Base-by-base conservation (phyloP, 2,329 filamentous ascomycete species). In the Neonectria ditissima region DNA sequence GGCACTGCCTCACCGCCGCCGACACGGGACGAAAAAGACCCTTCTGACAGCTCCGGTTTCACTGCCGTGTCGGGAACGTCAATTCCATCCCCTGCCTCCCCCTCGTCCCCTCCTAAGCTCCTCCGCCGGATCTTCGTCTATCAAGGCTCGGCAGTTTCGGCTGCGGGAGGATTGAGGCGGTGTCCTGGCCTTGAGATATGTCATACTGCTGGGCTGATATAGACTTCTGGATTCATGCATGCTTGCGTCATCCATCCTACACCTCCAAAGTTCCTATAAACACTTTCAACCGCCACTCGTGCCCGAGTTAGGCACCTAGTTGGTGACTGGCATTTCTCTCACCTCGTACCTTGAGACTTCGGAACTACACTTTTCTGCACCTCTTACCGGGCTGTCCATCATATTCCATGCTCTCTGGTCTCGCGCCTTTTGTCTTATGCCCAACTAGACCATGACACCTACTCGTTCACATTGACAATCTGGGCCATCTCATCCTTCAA, bases 21-120 rank as follows among this genome's bases (percentile, higher is more conserved):
- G 47, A 47, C 53, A 24, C 24, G 43, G 30, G 22, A 37, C 51
- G 47, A 50, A 50, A 50, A 50, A 32, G 47, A 20, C 37, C 50
- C 58, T 55, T 60, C 52, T 30, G 58, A 55, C 50, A 32, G 28
- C 30, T 39, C 55, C 55, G 13, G 60, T 63, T 63, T 63, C 60
- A 63, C 28, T 45, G 44, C 54, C 28, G 59, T 62, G 39, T 57
- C 59, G 47, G 59, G 47, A 50, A 16, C 43, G 26, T 20, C 48
- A 22, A n/a, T 28, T 10, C 28, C 28, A n/a, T 34, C 47, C n/a
- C 28, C 45, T n/a, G 24, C 28, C 28, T 18, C 11, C 4, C 13
- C 47, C n/a, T n/a, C n/a, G n/a, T n/a, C n/a, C n/a, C n/a, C n/a
- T n/a, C n/a, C 13, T n/a, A 16, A 26, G 13, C 24, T 18, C 28